Base-by-base conservation (phyloP, 495 filamentous ascomycete genomes). In the Parathielavia appendiculata region DNA sequence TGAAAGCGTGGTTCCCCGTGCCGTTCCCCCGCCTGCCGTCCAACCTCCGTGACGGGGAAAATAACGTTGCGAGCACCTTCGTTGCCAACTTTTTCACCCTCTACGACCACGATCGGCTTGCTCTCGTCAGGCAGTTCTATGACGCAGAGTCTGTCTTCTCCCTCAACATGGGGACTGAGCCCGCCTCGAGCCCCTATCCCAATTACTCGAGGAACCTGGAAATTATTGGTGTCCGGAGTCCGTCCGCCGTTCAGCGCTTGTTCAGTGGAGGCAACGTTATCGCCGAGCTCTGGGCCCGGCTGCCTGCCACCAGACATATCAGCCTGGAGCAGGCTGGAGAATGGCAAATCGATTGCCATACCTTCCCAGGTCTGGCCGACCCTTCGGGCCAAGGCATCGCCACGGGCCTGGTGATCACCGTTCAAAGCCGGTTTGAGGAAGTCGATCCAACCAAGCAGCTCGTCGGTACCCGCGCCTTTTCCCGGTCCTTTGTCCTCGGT, bases 341-440 rank as follows among this genome's bases (percentile, higher is more conserved):
- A 57, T 96, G 88, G 80, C 77, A 88, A 34, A 81, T 96, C 55
- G 91, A 97, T 67, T 91, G 91, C 63, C 85, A 90, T 60, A 82
- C 85, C 10, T 75, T 92, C 5, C 84, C 86, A 4, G 82, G 85
- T 34, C 79, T 93, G 13, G 79, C 82, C 0, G 89, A 95, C 62
- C 83, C 83, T 3, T 74, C 79, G n/a, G 84, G 86, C 11, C 81
- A 86, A 50, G 84, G 77, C 53, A 65, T 74, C 6, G 71, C 71
- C 16, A 85, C 83, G 49, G 92, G 92, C 30, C 78, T 96, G 57
- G 79, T 91, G 20, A 83, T 95, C 65, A 88, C 81, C 45, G 79
- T 93, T 35, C 86, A 92, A 60, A 88, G 91, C 54, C 86, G 92
- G 63, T 95, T 89, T 57, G 83, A 93, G 44, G 92, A 97, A 62